Base-by-base conservation (phyloP, 164 flowering plant species). In the Paratinospora sagittata region DNA sequence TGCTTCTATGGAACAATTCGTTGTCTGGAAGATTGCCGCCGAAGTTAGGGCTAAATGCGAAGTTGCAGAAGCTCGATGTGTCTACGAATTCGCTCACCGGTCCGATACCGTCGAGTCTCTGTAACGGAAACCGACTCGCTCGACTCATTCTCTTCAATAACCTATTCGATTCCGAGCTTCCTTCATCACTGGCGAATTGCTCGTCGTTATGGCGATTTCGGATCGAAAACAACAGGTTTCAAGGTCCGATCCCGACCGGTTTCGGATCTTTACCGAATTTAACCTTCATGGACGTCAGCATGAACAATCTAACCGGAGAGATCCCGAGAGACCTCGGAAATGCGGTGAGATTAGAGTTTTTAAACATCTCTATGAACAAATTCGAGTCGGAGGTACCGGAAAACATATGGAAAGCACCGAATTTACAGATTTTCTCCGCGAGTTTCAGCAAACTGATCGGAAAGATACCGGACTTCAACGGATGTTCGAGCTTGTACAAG, bases 11-110 rank as follows among this genome's bases (percentile, higher is more conserved):
- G 65, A 73, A 79, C 47, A 90, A 90, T 79, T 83, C 70, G 66
- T 81, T 92, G 27, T 72, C 85, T 1, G 96, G 98, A 26, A 84
- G 82, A 66, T 34, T 92, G 13, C 98, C 98, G 94, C 55, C 85
- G 66, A 39, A 27, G 67, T n/a, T 79, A 89, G 98, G 98, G 14
- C 67, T 87, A 23, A 89, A 86, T 37, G 78, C 86, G 66, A 86
- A 85, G 74, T 78, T 92, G 27, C 63, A 63, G 62, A 43, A 37
- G 63, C 47, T 92, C 36, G 98, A 92, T 43, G 82, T 92, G 43
- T 82, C 84, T 0, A 79, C 82, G 76, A 92, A 92, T 67, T 74
- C 45, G 7, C 89, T 90, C 78, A 76, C 81, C 8, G 98, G 98
- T 23, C 79, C 74, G 45, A 84, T 92, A 27, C 98, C 98, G 0